Evolutionary conservation across 2,329 filamentous ascomycete genomes (phyloP).

Genomic region (Exophiala sideris): DNA sequence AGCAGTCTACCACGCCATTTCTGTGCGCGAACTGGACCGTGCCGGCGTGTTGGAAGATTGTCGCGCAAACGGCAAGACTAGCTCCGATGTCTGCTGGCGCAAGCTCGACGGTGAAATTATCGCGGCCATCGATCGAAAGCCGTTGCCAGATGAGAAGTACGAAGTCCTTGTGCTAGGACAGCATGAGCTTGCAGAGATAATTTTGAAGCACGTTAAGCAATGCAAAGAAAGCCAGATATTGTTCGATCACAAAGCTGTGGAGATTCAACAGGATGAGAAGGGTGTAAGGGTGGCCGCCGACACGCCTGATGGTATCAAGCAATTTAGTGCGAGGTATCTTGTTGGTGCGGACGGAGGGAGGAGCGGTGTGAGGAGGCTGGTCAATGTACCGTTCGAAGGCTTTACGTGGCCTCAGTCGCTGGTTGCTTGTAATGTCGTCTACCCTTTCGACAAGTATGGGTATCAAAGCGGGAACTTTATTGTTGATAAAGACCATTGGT

Average conservation of each 20-base stretch:
- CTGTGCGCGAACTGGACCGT: slow-evolving; percentile 36
- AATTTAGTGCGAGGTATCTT: slow-evolving; percentile 9
- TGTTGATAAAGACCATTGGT: slow-evolving; percentile 32
- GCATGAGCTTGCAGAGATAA: slow-evolving; percentile 1
- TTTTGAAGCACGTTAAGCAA: slow-evolving; percentile 1
- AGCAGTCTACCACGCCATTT: slow-evolving; percentile 42
- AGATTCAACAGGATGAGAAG: slow-evolving; percentile 6
- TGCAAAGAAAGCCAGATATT: slow-evolving; percentile 1
- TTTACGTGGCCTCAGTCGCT: slow-evolving; percentile 22
- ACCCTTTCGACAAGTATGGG: slow-evolving; percentile 18
- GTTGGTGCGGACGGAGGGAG: slow-evolving; percentile 18
- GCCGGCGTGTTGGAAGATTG: slow-evolving; percentile 8
- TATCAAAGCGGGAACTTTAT: slow-evolving; percentile 20
- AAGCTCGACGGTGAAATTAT: slow-evolving; percentile 11
- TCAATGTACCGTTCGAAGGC: slow-evolving; percentile 21
- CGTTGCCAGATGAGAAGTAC: slow-evolving; percentile 33
- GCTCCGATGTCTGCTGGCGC: slow-evolving; percentile 14
- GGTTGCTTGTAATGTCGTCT: slow-evolving; percentile 18
- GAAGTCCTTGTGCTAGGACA: slow-evolving; percentile 21
- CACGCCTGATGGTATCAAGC: slow-evolving; percentile 1
- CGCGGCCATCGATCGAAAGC: slow-evolving; percentile 27
- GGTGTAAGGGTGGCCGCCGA: neutral
- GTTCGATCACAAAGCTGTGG: slow-evolving; percentile 9
- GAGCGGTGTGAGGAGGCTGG: slow-evolving; percentile 6
- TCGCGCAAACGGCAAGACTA: neutral